Evolutionary conservation across 768 basidiomycete species (phyloP), one percentile per base, ranked within the genome.

Genomic region (Boletus vinaceobasis): DNA sequence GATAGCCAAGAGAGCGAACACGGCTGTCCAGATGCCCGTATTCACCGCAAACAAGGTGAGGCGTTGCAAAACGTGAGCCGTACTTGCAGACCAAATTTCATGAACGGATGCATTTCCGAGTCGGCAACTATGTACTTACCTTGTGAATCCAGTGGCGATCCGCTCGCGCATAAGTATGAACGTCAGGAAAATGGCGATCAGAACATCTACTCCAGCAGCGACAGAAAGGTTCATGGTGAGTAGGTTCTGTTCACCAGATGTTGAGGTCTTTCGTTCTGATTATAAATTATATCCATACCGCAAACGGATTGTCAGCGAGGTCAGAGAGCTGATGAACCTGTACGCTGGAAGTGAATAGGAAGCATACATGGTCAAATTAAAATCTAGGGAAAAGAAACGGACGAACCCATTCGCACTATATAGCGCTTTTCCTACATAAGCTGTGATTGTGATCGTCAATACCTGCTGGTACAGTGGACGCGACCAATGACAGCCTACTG

Each of bases 91-190:
- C n/a, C n/a, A 37, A 21, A 7, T 15, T 26, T 9, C 27, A 27
- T n/a, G 17, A 27, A 44, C 46, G 44, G 19, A 9, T 39, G 13
- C 4, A 9, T n/a, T n/a, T n/a, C n/a, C n/a, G n/a, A n/a, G n/a
- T n/a, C n/a, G n/a, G n/a, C n/a, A n/a, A n/a, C n/a, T 11, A 1
- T 19, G 8, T 6, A 10, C 52, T 35, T 32, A 52, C 60, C 47
- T 42, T 8, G 15, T 7, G 10, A 43, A 50, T 15, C 26, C 11
- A 14, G 27, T 10, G 2, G 15, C 3, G 5, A 23, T 21, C 4
- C 49, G 40, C 21, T 50, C 35, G 35, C 52, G 50, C 27, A 50
- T 1, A 10, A 63, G 55, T 42, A 63, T 36, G n/a, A n/a, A 44
- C 0, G 43, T 54, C 33, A 63, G 26, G 47, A 19, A n/a, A n/a